Evolutionary conservation across 176 grass and related monocot genomes (phyloP).

Genomic region (Triticum dicoccoides): DNA sequence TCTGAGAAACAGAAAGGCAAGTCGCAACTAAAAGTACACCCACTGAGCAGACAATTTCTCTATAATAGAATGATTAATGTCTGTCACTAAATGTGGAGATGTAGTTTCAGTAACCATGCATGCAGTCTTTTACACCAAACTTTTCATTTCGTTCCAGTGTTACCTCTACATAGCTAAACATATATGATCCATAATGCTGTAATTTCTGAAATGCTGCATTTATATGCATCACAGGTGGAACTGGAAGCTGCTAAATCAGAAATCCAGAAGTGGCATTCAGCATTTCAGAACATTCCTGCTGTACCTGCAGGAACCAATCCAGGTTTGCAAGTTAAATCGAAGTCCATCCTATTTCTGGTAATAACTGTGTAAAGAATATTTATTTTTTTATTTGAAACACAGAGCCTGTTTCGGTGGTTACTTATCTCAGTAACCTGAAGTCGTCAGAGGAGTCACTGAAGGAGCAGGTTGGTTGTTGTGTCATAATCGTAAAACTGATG

Average conservation of each 20-base stretch:
- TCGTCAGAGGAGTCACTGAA: slow-evolving; percentile 94
- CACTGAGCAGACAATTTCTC: neutral
- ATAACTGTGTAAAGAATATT: neutral
- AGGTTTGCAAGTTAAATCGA: slow-evolving; percentile 46
- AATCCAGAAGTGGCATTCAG: slow-evolving; percentile 91
- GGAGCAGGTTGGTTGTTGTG: slow-evolving; percentile 67
- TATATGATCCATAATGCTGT: neutral
- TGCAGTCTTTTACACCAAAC: neutral
- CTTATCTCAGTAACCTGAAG: slow-evolving; percentile 83
- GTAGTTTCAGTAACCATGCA: neutral
- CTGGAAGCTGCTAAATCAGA: slow-evolving; percentile 76
- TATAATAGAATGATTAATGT: neutral
- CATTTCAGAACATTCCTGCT: slow-evolving; percentile 81
- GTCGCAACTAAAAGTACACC: neutral
- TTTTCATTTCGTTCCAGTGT: neutral
- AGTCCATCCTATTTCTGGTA: slow-evolving; percentile 13
- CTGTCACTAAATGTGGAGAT: neutral
- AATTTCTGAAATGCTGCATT: slow-evolving; percentile 20
- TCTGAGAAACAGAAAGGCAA: neutral
- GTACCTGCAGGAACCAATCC: slow-evolving; percentile 59
- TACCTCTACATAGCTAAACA: neutral
- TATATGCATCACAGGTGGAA: slow-evolving; percentile 49
- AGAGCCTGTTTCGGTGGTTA: slow-evolving; percentile 82
- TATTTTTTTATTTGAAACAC: slow-evolving; percentile 28
- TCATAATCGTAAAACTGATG: slow-evolving; percentile 9